Percentiles rank a stretch among this genome's conserved stretches.
Evolutionary conservation across 73 alveolate genomes (phyloP).

Genomic region (Paramecium caudatum): DNA sequence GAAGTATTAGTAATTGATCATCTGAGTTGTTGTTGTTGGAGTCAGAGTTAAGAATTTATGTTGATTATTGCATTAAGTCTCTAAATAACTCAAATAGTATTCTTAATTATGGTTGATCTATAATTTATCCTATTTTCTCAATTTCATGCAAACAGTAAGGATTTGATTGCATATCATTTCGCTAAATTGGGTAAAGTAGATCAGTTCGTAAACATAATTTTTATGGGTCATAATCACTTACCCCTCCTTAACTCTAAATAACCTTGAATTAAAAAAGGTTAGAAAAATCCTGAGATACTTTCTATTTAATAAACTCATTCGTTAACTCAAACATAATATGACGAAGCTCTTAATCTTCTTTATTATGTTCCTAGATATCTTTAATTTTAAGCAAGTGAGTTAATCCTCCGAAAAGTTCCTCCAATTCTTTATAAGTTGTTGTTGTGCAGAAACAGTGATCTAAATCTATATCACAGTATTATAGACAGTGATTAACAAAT

Average conservation of each 20-base stretch:
- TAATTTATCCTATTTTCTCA: not conserved
- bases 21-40: not conserved
- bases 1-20: not conserved
- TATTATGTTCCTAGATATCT: not conserved
- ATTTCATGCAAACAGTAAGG: not conserved
- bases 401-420: slow-evolving; percentile 1
- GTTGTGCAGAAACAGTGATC: not conserved
- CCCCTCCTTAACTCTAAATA: slow-evolving; percentile 31
- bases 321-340: not conserved
- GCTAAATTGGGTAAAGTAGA: not conserved
- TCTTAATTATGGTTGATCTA: not conserved
- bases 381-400: not conserved
- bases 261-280: not conserved
- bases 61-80: too few relatives aligned
- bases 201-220: slow-evolving; percentile 3
- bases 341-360: not conserved
- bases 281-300: not conserved
- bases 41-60: not conserved
- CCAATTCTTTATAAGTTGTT: not conserved
- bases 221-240: slow-evolving; percentile 12
- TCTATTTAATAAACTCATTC: not conserved
- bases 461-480: slow-evolving; percentile 6
- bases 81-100: not conserved
- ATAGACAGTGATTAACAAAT: not conserved
- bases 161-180: not conserved